Conservation (phyloP, 331 rosid species). For the Stylosanthes scabra region DNA sequence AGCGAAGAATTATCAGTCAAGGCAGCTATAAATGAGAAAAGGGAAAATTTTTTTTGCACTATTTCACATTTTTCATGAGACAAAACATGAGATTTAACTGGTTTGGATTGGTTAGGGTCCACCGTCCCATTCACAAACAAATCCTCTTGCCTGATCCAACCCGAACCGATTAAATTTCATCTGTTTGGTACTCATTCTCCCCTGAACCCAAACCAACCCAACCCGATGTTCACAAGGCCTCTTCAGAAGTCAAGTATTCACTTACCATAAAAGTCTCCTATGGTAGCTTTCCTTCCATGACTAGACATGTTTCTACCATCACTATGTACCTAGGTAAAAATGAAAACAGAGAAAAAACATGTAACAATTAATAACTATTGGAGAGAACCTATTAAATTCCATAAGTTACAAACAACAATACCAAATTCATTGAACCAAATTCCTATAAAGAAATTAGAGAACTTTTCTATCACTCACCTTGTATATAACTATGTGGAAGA, state of each 20-base stretch:
- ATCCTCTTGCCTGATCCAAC: too few species aligned
- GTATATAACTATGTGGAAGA: conserved; percentile 85
- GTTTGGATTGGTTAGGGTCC: too few species aligned
- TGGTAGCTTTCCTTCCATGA: conserved; percentile 84
- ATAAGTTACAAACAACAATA: conserved; percentile 9
- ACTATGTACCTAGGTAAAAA: conserved; percentile 58
- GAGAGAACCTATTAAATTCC: neutral
- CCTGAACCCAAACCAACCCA: too few species aligned
- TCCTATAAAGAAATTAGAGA: conserved; percentile 9
- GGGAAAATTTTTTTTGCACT: too few species aligned
- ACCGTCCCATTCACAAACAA: too few species aligned
- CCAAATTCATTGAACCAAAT: conserved; percentile 28
- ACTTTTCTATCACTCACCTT: conserved; percentile 58
- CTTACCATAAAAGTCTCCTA: conserved; percentile 84
- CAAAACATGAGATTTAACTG: too few species aligned
- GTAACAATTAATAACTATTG: conserved; percentile 19
- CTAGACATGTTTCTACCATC: conserved; percentile 72
- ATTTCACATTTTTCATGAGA: too few species aligned
- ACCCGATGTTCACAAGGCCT: neutral
- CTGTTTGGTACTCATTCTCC: too few species aligned
- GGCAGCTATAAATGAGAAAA: conserved; percentile 25
- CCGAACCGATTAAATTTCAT: too few species aligned
- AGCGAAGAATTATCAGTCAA: conserved; percentile 31
- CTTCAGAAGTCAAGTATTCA: conserved; percentile 28
- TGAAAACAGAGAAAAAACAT: conserved; percentile 23